Conservation (phyloP, 2,329 filamentous ascomycete genomes). For the Raffaelea albimanens region DNA sequence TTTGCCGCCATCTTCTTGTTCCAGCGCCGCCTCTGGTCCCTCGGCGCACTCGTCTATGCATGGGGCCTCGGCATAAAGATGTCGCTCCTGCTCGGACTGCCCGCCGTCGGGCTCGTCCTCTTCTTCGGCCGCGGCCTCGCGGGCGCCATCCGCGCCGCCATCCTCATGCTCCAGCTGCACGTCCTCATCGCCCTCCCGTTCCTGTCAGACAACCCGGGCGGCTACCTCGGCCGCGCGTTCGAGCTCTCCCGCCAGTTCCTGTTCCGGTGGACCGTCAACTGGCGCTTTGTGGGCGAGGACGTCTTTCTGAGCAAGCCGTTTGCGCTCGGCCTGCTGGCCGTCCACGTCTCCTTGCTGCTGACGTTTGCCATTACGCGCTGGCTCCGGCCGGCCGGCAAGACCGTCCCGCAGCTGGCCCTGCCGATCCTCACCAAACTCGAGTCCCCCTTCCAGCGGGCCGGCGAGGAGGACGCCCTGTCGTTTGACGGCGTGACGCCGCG, state of each 20-base stretch:
- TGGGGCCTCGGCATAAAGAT: conserved; percentile 89
- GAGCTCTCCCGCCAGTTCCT: conserved; percentile 86
- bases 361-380: conserved; percentile 60
- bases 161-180: conserved; percentile 71
- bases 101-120: conserved; percentile 68
- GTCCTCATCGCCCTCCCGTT: conserved; percentile 61
- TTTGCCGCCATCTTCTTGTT: conserved; percentile 73
- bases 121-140: conserved; percentile 63
- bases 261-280: conserved; percentile 98
- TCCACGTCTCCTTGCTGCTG: conserved; percentile 57
- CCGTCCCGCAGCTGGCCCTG: conserved; percentile 38
- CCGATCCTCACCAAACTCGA: conserved; percentile 14
- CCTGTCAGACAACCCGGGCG: conserved; percentile 50
- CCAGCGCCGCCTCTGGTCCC: conserved; percentile 64
- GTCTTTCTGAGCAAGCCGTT: conserved; percentile 64
- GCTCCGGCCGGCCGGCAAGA: conserved; percentile 57
- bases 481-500: conserved; percentile 53
- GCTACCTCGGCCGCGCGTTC: conserved; percentile 76
- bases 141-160: conserved; percentile 56
- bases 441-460: conserved; percentile 21
- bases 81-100: conserved; percentile 74
- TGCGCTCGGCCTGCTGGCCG: conserved; percentile 53
- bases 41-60: conserved; percentile 64
- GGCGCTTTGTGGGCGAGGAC: conserved; percentile 86
- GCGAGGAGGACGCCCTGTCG: conserved; percentile 49